These are phyloP conservation scores for Leccinum ponderosum DNA, from an alignment of 1,284 basidiomycete species.

Conservation along the genomic window DNA sequence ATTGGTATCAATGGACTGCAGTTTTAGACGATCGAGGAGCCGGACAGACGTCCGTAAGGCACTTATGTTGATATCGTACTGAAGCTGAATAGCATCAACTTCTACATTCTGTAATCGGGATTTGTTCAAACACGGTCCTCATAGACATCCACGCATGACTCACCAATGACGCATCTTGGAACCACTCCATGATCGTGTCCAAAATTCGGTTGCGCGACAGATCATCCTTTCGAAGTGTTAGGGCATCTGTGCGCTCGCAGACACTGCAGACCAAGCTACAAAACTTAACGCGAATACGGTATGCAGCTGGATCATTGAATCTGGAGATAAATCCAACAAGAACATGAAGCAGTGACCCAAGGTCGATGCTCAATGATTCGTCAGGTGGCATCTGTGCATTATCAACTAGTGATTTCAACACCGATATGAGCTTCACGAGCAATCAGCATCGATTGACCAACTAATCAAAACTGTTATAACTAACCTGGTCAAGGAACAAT, in stretches of 20 bases:
- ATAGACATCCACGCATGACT: constrained; percentile 18
- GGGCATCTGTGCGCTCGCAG: constrained; percentile 59
- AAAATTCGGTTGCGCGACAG: constrained; percentile 68
- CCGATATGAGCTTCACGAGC: constrained; percentile 60
- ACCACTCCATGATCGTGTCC: constrained; percentile 79
- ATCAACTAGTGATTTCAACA: constrained; percentile 77
- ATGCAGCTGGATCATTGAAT: constrained; percentile 53
- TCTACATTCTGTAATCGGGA: constrained; percentile 28
- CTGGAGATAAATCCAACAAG: constrained; percentile 69
- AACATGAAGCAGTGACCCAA: constrained; percentile 63
- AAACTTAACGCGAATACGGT: constrained; percentile 75
- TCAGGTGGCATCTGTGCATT: constrained; percentile 61
- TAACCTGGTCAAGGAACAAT: constrained; percentile 76
- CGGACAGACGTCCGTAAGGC: constrained; percentile 73
- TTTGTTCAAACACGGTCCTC: constrained; percentile 9
- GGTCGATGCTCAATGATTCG: constrained; percentile 68
- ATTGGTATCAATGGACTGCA: constrained; percentile 60
- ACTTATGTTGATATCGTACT: constrained; percentile 70
- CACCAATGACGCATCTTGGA: constrained; percentile 52
- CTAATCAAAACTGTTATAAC: constrained; percentile 2
- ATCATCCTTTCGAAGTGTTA: constrained; percentile 68
- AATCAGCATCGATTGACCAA: constrained; percentile 13
- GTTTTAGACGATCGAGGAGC: constrained; percentile 73
- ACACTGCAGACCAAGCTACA: constrained; percentile 73
- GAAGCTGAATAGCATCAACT: constrained; percentile 35